A percentile compares a stretch with the other conserved stretches of the same genome.
Evolutionary conservation across 805 yeast genomes (phyloP).

Genomic region (Lipomyces mesembrius): DNA sequence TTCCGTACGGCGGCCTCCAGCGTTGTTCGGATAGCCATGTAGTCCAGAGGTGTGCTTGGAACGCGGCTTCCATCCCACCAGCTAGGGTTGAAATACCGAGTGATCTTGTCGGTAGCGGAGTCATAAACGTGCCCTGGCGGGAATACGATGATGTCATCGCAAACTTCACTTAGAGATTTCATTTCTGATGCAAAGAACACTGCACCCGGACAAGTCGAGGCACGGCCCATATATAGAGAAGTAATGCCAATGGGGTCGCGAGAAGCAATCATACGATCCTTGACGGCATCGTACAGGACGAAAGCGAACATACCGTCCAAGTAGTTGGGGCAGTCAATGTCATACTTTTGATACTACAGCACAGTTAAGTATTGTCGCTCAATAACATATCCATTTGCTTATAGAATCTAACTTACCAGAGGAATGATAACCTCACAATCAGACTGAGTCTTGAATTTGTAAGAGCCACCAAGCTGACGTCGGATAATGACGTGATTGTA

Average conservation of each 20-base stretch:
- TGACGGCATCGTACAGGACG: conserved; percentile 80
- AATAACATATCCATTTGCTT: neutral
- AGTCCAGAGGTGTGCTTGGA: conserved; percentile 79
- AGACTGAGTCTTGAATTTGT: conserved; percentile 79
- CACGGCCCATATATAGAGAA: conserved; percentile 92
- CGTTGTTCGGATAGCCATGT: conserved; percentile 69
- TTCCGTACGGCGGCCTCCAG: conserved; percentile 96
- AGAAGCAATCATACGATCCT: conserved; percentile 91
- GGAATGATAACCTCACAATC: conserved; percentile 99
- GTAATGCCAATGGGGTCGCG: conserved; percentile 99
- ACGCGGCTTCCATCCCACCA: conserved; percentile 89
- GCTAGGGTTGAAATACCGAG: conserved; percentile 86
- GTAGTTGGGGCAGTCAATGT: conserved; percentile 84
- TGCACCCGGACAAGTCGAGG: conserved; percentile 67
- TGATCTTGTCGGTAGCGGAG: conserved; percentile 80
- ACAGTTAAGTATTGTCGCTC: neutral
- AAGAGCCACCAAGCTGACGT: conserved; percentile 65
- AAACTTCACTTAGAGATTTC: conserved; percentile 90
- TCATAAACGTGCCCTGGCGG: conserved; percentile 99
- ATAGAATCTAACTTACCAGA: conserved; percentile 44
- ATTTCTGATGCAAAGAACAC: conserved; percentile 92
- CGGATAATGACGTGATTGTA: conserved; percentile 94
- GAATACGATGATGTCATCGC: conserved; percentile 91
- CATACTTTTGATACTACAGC: conserved; percentile 70
- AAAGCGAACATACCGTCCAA: conserved; percentile 99